phyloP scores from a whole-genome alignment of 139 green algal species.

The Klebsormidium nitens region DNA sequence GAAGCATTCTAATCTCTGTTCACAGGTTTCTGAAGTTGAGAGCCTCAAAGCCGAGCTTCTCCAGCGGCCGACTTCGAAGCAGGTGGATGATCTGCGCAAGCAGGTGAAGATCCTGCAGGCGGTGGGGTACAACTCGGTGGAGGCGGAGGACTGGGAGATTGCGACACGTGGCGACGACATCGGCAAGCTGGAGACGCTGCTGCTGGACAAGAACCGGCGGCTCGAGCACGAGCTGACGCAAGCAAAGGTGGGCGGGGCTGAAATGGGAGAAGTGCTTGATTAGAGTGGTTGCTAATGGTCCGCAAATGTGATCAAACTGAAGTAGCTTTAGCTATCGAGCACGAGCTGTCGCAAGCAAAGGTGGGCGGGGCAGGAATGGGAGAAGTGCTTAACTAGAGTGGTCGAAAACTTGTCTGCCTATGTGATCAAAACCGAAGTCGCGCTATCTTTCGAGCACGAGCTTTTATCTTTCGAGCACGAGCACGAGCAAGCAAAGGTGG shows the following conservation, averaged over 20 bases:
- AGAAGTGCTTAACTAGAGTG: slow-evolving; percentile 21
- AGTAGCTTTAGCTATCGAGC: neutral
- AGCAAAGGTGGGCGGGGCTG: slow-evolving; percentile 24
- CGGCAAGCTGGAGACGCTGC: slow-evolving; percentile 62
- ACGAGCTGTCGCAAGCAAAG: neutral
- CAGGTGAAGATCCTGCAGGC: slow-evolving; percentile 53
- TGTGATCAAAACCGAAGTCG: neutral
- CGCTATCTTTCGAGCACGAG: neutral
- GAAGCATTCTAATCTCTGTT: too few relatives aligned
- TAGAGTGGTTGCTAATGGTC: neutral
- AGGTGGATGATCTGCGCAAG: slow-evolving; percentile 45
- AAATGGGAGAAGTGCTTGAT: neutral
- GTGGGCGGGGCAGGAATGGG: slow-evolving; percentile 14
- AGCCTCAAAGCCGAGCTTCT: slow-evolving; percentile 30
- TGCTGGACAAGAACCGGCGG: slow-evolving; percentile 74
- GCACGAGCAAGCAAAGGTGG: neutral
- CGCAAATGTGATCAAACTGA: neutral
- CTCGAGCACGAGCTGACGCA: slow-evolving; percentile 88
- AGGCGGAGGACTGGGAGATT: slow-evolving; percentile 41
- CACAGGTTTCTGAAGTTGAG: slow-evolving; percentile 5
- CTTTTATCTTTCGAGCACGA: neutral
- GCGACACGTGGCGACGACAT: slow-evolving; percentile 19
- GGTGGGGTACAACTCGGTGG: slow-evolving; percentile 60
- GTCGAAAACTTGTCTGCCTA: neutral
- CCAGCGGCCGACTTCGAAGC: slow-evolving; percentile 44